These are phyloP conservation scores for Colletotrichum navitas DNA, from an alignment of 2,329 filamentous ascomycete genomes.

Conservation along the genomic window DNA sequence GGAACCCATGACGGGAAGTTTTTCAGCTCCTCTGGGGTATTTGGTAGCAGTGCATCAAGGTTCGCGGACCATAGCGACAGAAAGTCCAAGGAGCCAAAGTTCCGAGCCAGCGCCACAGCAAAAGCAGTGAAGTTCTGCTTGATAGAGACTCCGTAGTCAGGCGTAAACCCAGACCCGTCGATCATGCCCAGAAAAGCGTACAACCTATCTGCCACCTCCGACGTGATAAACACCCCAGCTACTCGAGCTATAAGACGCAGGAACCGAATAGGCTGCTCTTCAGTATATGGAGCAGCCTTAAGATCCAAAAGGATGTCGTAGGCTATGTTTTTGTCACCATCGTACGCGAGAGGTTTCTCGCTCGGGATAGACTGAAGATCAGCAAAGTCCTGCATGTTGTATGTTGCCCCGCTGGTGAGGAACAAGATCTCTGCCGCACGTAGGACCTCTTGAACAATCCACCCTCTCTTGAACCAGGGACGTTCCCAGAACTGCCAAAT, in stretches of 20 bases:
- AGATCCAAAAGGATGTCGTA: background rate
- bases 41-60: too few species aligned
- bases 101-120: background rate
- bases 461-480: too few species aligned
- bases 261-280: background rate
- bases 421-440: too few species aligned
- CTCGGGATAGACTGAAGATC: background rate
- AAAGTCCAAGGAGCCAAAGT: background rate
- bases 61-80: too few species aligned
- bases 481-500: too few species aligned
- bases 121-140: background rate
- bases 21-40: too few species aligned
- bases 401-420: background rate
- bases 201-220: background rate
- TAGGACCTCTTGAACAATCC: too few species aligned
- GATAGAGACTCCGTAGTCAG: background rate
- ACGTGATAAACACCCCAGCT: background rate
- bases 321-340: background rate
- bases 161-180: background rate
- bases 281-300: background rate
- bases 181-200: background rate
- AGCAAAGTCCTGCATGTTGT: background rate
- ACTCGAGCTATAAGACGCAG: background rate
- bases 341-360: background rate
- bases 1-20: too few species aligned